Evolutionary conservation across 768 basidiomycete species (phyloP).

Genomic region (Naganishia kalamii): DNA sequence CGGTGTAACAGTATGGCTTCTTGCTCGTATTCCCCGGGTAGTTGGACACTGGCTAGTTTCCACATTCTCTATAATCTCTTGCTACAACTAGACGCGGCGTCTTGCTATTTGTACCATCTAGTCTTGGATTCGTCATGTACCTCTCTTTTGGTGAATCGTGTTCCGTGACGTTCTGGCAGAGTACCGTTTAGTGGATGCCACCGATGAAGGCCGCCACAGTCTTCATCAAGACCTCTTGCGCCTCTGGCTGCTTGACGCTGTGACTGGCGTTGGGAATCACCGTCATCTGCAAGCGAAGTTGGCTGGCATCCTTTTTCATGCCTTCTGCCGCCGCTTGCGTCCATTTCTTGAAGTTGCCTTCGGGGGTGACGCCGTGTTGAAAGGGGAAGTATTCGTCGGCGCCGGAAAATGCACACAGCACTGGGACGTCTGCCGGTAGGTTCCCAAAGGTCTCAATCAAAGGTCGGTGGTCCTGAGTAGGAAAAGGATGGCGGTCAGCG

Average conservation of each 20-base stretch:
- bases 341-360: slow-evolving; percentile 29
- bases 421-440: slow-evolving; percentile 29
- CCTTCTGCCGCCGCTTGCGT: slow-evolving; percentile 22
- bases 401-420: slow-evolving; percentile 35
- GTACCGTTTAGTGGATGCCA: background rate
- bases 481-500: background rate
- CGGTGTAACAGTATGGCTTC: no score
- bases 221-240: slow-evolving; percentile 26
- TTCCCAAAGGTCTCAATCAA: slow-evolving; percentile 39
- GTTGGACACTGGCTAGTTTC: background rate
- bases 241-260: slow-evolving; percentile 27
- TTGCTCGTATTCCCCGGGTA: background rate
- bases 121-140: background rate
- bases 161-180: background rate
- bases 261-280: slow-evolving; percentile 1
- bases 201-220: slow-evolving; percentile 1
- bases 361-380: background rate
- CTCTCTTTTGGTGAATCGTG: background rate
- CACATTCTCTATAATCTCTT: background rate
- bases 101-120: background rate
- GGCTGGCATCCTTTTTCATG: slow-evolving; percentile 24
- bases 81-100: background rate
- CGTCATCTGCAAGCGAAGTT: slow-evolving; percentile 30
- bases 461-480: slow-evolving; percentile 30
- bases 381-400: slow-evolving; percentile 32